Evolutionary conservation across 179 eudicot species (phyloP).

Genomic region (Silene vulgaris): DNA sequence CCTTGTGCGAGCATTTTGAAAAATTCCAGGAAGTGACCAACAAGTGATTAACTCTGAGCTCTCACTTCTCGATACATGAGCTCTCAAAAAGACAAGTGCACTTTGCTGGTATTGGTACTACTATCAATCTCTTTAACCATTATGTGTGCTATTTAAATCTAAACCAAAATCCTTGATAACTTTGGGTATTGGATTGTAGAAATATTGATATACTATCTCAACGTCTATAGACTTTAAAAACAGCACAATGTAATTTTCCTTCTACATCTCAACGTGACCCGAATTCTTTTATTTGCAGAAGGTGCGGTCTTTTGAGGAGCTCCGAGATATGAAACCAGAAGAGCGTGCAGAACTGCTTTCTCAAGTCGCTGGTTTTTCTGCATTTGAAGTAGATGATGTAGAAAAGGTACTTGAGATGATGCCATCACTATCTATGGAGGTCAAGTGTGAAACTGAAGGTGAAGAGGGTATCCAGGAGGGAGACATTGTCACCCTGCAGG

Average conservation of each 20-base stretch:
- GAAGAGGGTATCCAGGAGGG: conserved; percentile 87
- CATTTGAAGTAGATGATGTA: conserved; percentile 52
- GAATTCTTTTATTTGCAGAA: conserved; percentile 39
- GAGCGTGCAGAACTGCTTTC: conserved; percentile 64
- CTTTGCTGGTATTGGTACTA: neutral
- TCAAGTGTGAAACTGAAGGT: conserved; percentile 80
- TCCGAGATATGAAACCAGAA: conserved; percentile 49
- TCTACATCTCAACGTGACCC: conserved; percentile 16
- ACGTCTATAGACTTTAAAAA: neutral
- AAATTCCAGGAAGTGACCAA: neutral
- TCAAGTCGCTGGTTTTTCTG: conserved; percentile 56
- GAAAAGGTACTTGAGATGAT: conserved; percentile 68
- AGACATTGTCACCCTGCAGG: conserved; percentile 65
- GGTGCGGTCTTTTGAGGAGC: conserved; percentile 66
- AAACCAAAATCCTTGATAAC: too few relatives aligned
- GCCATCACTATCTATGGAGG: conserved; percentile 59
- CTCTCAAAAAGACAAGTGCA: neutral
- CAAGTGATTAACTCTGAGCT: neutral
- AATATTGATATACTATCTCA: too few relatives aligned
- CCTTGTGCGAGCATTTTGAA: neutral
- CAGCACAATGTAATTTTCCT: neutral
- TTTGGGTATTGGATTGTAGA: too few relatives aligned
- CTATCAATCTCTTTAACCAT: too few relatives aligned
- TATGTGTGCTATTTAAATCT: too few relatives aligned
- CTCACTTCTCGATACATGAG: neutral